Evolutionary conservation across 2,329 filamentous ascomycete genomes (phyloP).

Genomic region (Exophiala alcalophila): DNA sequence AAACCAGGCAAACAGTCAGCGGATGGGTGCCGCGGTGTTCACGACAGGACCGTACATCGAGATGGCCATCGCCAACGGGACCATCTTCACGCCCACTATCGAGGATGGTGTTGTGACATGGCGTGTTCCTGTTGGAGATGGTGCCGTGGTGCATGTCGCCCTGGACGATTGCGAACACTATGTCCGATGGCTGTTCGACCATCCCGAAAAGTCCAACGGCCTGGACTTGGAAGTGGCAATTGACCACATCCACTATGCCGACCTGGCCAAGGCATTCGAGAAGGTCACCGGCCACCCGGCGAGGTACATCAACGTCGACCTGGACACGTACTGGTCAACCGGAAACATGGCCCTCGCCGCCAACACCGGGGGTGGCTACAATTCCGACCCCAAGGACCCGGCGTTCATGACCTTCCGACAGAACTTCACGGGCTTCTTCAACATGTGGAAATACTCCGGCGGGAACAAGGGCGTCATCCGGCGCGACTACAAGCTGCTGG

Average conservation of each 20-base stretch:
- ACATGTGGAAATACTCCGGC: conserved; percentile 44
- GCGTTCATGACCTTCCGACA: conserved; percentile 41
- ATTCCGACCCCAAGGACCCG: conserved; percentile 37
- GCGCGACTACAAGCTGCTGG: conserved; percentile 50
- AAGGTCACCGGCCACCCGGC: conserved; percentile 45
- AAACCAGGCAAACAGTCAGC: conserved; percentile 34
- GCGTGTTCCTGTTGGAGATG: conserved; percentile 40
- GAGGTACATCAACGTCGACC: conserved; percentile 38
- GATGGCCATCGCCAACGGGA: conserved; percentile 31
- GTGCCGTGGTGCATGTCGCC: conserved; percentile 41
- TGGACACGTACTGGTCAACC: conserved; percentile 39
- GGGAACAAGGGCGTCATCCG: conserved; percentile 43
- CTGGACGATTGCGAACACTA: conserved; percentile 51
- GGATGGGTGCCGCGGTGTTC: conserved; percentile 29
- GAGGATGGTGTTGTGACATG: conserved; percentile 45
- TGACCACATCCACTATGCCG: conserved; percentile 41
- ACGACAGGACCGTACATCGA: conserved; percentile 33
- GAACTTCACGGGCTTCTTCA: conserved; percentile 55
- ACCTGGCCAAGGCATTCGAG: conserved; percentile 44
- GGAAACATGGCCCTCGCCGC: conserved; percentile 22
- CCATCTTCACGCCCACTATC: conserved; percentile 42
- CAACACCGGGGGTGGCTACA: conserved; percentile 39
- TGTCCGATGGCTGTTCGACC: conserved; percentile 50
- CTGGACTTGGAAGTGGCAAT: conserved; percentile 48
- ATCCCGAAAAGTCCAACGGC: conserved; percentile 44